phyloP scores from a whole-genome alignment of 495 filamentous ascomycete genomes.

The Patellaria atrata region DNA sequence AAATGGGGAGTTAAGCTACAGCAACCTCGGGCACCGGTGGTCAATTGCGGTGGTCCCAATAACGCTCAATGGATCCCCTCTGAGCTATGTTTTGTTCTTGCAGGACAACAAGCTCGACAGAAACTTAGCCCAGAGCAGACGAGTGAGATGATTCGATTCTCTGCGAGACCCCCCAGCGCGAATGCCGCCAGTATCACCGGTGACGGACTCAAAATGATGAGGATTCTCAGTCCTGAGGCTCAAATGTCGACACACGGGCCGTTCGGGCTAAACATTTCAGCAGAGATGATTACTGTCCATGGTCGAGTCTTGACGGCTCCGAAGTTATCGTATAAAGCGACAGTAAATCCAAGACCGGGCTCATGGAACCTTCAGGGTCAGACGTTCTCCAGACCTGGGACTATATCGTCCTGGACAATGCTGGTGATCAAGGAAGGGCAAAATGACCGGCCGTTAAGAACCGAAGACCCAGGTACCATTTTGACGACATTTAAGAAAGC shows the following conservation, averaged over 20 bases:
- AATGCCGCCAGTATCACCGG: conserved; percentile 54
- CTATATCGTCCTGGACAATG: conserved; percentile 11
- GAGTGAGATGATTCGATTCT: conserved; percentile 49
- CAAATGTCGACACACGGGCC: conserved; percentile 19
- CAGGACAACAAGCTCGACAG: conserved; percentile 46
- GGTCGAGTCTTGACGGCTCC: conserved; percentile 49
- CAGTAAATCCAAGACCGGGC: conserved; percentile 24
- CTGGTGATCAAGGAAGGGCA: conserved; percentile 12
- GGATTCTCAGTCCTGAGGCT: conserved; percentile 21
- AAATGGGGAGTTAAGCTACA: conserved; percentile 27
- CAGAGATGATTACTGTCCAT: conserved; percentile 45
- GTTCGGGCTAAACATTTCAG: conserved; percentile 42
- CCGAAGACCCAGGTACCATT: too few species aligned
- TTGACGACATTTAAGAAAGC: conserved; percentile 7
- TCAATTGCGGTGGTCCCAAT: conserved; percentile 50
- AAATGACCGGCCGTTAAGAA: background rate
- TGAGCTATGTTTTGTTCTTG: conserved; percentile 48
- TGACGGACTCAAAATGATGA: conserved; percentile 36
- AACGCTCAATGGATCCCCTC: conserved; percentile 52
- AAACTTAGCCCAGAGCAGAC: conserved; percentile 46
- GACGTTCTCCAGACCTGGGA: conserved; percentile 8
- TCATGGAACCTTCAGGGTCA: conserved; percentile 41
- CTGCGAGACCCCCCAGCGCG: conserved; percentile 45
- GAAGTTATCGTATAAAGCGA: conserved; percentile 34
- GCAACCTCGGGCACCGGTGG: conserved; percentile 38